These are phyloP conservation scores for Paecilomyces sp. DNA, from an alignment of 2,329 filamentous ascomycete genomes.

Conservation along the genomic window DNA sequence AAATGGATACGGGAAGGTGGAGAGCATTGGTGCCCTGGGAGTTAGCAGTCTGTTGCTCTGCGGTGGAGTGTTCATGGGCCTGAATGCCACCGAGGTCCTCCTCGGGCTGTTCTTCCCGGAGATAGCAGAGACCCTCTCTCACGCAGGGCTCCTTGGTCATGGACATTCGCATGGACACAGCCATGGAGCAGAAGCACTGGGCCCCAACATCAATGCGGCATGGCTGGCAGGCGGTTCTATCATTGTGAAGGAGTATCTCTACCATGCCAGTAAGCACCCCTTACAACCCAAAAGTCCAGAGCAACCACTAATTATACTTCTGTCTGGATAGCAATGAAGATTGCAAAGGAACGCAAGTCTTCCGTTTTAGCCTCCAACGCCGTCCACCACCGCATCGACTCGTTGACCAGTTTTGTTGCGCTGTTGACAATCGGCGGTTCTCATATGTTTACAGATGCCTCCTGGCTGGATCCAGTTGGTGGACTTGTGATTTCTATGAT, in stretches of 20 bases:
- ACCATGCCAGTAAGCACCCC: slow-evolving; percentile 76
- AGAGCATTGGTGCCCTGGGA: slow-evolving; percentile 86
- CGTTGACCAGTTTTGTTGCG: slow-evolving; percentile 88
- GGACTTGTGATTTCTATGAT: slow-evolving; percentile 87
- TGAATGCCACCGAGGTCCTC: slow-evolving; percentile 63
- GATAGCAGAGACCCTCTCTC: slow-evolving; percentile 43
- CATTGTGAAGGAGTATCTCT: slow-evolving; percentile 91
- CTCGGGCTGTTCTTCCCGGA: slow-evolving; percentile 69
- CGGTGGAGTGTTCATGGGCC: slow-evolving; percentile 88
- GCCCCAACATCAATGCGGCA: slow-evolving; percentile 84
- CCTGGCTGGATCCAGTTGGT: slow-evolving; percentile 91
- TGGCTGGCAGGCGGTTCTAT: slow-evolving; percentile 92
- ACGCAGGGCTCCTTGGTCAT: slow-evolving; percentile 42
- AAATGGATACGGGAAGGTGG: slow-evolving; percentile 92
- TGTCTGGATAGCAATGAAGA: slow-evolving; percentile 68
- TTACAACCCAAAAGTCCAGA: background rate
- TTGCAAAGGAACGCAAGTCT: slow-evolving; percentile 88
- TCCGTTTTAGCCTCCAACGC: slow-evolving; percentile 94
- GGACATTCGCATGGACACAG: slow-evolving; percentile 54
- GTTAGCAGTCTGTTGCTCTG: slow-evolving; percentile 86
- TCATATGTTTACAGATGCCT: slow-evolving; percentile 75
- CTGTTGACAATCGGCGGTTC: slow-evolving; percentile 82
- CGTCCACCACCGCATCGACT: slow-evolving; percentile 93
- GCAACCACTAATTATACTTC: slow-evolving; percentile 4
- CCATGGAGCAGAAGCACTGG: slow-evolving; percentile 42